A percentile compares a stretch with the other conserved stretches of the same genome.
Evolutionary conservation across 2,329 filamentous ascomycete genomes (phyloP).

Genomic region (Trichophyton simii): DNA sequence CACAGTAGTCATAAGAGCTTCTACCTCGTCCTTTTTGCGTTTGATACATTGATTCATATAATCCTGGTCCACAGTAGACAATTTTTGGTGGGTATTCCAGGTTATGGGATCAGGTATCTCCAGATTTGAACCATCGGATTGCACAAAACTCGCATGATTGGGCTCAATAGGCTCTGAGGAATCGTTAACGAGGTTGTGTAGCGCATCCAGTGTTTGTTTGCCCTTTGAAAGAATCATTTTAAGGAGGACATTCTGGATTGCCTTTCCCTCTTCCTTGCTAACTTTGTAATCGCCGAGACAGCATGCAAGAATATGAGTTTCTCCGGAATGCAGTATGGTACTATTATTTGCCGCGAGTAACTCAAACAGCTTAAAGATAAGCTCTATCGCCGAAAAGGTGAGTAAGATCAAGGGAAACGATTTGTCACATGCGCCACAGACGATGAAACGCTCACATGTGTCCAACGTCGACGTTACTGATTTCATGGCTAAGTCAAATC

Average conservation of each 20-base stretch:
- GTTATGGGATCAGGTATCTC: not conserved
- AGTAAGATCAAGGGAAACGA: not conserved
- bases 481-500: not conserved
- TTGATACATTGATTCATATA: slow-evolving; percentile 1
- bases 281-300: slow-evolving; percentile 2
- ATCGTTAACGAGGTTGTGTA: not conserved
- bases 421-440: not conserved
- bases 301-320: not conserved
- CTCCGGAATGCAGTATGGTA: not conserved
- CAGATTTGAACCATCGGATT: not conserved
- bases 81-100: not conserved
- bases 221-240: slow-evolving; percentile 5
- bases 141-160: not conserved
- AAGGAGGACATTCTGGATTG: slow-evolving; percentile 4
- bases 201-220: not conserved
- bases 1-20: not conserved
- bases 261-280: slow-evolving; percentile 5
- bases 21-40: slow-evolving; percentile 1
- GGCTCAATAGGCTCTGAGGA: not conserved
- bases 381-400: slow-evolving; percentile 3
- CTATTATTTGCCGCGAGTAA: not conserved
- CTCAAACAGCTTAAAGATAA: slow-evolving; percentile 6
- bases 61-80: not conserved
- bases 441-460: not conserved
- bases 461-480: not conserved